Percentiles rank a stretch among this genome's conserved stretches.
Evolutionary conservation across 805 yeast species (phyloP).

Genomic region (Komagataella populi): DNA sequence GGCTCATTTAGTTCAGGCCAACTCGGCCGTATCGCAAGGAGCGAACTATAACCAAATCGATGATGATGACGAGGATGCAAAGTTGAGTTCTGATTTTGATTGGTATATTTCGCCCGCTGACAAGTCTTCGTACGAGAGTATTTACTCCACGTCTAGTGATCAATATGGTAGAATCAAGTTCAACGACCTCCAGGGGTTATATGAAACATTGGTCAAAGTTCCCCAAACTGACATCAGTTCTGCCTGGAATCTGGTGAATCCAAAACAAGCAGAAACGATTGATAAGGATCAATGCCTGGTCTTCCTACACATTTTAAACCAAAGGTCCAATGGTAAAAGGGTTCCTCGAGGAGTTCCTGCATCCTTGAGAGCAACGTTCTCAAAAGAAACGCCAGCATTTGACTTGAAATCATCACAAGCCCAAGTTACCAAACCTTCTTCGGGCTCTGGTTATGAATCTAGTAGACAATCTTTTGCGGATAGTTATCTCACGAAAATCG

Average conservation of each 20-base stretch:
- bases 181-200: slow-evolving; percentile 55
- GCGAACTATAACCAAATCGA: slow-evolving; percentile 11
- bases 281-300: slow-evolving; percentile 90
- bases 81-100: slow-evolving; percentile 59
- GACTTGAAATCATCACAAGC: slow-evolving; percentile 45
- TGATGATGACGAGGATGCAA: slow-evolving; percentile 53
- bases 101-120: slow-evolving; percentile 96
- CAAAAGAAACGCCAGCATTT: slow-evolving; percentile 70
- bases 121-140: slow-evolving; percentile 59
- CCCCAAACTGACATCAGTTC: slow-evolving; percentile 77
- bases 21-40: slow-evolving; percentile 40
- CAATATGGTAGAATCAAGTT: slow-evolving; percentile 69
- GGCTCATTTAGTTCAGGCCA: slow-evolving; percentile 75
- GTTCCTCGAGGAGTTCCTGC: slow-evolving; percentile 95
- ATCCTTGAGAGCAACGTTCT: slow-evolving; percentile 79
- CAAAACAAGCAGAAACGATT: slow-evolving; percentile 73
- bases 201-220: slow-evolving; percentile 52
- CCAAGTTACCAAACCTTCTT: slow-evolving; percentile 7
- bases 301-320: slow-evolving; percentile 82
- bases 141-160: slow-evolving; percentile 66
- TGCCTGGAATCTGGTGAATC: slow-evolving; percentile 94
- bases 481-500: slow-evolving; percentile 40
- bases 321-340: slow-evolving; percentile 63
- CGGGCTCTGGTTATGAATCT: slow-evolving; percentile 2
- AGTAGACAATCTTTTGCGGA: slow-evolving; percentile 33